These are phyloP conservation scores for Phaeosphaeriaceae sp. DNA, from an alignment of 2,329 filamentous ascomycete genomes.

Conservation along the genomic window DNA sequence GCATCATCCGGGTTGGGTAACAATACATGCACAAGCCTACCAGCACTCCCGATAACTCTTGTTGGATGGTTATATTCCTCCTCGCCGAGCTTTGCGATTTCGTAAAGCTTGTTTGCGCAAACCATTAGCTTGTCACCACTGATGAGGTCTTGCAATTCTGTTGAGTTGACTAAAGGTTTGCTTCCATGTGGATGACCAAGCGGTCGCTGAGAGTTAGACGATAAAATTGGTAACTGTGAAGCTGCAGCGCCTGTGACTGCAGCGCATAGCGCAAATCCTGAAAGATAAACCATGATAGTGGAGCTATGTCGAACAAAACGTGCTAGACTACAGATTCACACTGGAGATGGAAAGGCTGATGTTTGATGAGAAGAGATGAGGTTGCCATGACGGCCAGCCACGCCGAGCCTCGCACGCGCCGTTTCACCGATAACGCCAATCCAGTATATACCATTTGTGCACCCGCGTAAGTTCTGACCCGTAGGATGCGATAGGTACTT, in stretches of 20 bases:
- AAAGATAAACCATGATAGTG: slow-evolving; percentile 38
- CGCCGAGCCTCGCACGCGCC: slow-evolving; percentile 25
- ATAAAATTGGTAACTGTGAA: slow-evolving; percentile 40
- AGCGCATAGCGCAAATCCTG: slow-evolving; percentile 37
- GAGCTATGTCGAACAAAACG: too few species aligned
- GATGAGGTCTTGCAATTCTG: slow-evolving; percentile 45
- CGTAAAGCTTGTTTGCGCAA: slow-evolving; percentile 46
- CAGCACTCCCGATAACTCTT: slow-evolving; percentile 46
- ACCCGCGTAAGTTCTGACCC: too few species aligned
- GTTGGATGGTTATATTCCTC: slow-evolving; percentile 53
- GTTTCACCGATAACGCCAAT: slow-evolving; percentile 28
- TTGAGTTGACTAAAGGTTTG: slow-evolving; percentile 43
- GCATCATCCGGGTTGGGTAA: slow-evolving; percentile 1
- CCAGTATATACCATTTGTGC: too few species aligned
- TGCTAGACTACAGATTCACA: slow-evolving; percentile 5
- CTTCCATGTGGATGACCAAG: slow-evolving; percentile 29
- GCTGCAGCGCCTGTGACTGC: slow-evolving; percentile 33
- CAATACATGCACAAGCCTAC: slow-evolving; percentile 32
- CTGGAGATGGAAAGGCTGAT: slow-evolving; percentile 19
- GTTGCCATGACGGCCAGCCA: slow-evolving; percentile 35
- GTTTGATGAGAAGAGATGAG: slow-evolving; percentile 25
- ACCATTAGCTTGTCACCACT: slow-evolving; percentile 40
- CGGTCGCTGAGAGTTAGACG: slow-evolving; percentile 28
- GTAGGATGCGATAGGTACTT: too few species aligned
- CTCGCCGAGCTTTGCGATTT: slow-evolving; percentile 52